Percentiles rank a stretch among this genome's conserved stretches.
Conservation (phyloP, 352 stramenopile species). For the Plasmopara muralis region DNA sequence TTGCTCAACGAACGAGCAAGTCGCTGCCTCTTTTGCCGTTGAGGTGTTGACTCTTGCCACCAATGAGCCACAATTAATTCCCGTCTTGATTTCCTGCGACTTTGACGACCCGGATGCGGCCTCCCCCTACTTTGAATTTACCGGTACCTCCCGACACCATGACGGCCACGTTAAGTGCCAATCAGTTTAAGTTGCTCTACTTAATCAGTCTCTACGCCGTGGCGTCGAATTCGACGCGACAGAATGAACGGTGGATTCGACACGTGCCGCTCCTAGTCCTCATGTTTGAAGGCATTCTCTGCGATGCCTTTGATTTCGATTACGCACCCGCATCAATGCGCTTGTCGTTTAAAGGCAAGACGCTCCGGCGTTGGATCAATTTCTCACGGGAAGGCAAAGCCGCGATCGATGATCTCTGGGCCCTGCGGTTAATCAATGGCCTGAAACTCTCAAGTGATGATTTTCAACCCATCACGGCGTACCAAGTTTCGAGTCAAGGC, state of each 20-base stretch:
- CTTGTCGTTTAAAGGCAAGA: conserved; percentile 89
- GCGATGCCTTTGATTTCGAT: conserved; percentile 93
- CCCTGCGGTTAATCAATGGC: conserved; percentile 89
- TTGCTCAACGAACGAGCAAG: conserved; percentile 1
- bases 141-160: conserved; percentile 15
- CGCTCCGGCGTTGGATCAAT: conserved; percentile 87
- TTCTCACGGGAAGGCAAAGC: conserved; percentile 93
- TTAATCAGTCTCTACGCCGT: conserved; percentile 93
- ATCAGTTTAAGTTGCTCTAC: conserved; percentile 96
- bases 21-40: no score
- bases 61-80: conserved; percentile 26
- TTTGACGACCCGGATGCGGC: no score
- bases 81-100: conserved; percentile 9
- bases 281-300: conserved; percentile 95
- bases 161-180: conserved; percentile 76
- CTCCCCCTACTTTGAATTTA: conserved; percentile 7
- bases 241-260: conserved; percentile 94
- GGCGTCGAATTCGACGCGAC: conserved; percentile 76
- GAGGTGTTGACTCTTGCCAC: conserved; percentile 14
- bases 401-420: conserved; percentile 92
- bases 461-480: conserved; percentile 94
- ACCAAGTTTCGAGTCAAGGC: conserved; percentile 91
- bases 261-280: conserved; percentile 94
- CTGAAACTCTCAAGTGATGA: conserved; percentile 91
- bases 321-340: conserved; percentile 93